A percentile compares a stretch with the other conserved stretches of the same genome.
These are phyloP conservation scores for Niebla homalea DNA, from an alignment of 495 filamentous ascomycete species.

Conservation along the genomic window DNA sequence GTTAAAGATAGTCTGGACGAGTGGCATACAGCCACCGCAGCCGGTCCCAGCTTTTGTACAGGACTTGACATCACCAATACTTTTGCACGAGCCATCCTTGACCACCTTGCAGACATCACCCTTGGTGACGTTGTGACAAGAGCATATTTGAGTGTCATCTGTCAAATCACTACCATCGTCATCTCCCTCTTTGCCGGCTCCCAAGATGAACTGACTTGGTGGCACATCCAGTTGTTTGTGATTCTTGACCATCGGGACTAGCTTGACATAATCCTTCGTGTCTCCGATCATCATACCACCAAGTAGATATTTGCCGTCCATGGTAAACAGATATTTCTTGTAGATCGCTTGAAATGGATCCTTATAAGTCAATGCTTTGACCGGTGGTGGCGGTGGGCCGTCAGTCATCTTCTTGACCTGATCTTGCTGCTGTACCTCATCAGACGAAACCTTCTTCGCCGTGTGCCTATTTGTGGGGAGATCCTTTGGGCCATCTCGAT, in stretches of 20 bases:
- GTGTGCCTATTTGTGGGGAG: slow-evolving; percentile 41
- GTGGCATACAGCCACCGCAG: slow-evolving; percentile 87
- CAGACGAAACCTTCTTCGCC: slow-evolving; percentile 22
- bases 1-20: slow-evolving; percentile 89
- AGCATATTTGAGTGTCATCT: slow-evolving; percentile 87
- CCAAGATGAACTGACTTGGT: slow-evolving; percentile 82
- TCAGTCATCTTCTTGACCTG: slow-evolving; percentile 38
- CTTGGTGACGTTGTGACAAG: slow-evolving; percentile 93
- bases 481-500: slow-evolving; percentile 71
- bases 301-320: slow-evolving; percentile 84
- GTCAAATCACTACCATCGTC: slow-evolving; percentile 59
- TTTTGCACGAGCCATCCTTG: slow-evolving; percentile 75
- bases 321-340: slow-evolving; percentile 90
- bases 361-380: slow-evolving; percentile 84
- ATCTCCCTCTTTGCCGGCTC: slow-evolving; percentile 57
- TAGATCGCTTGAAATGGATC: slow-evolving; percentile 92
- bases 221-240: slow-evolving; percentile 74
- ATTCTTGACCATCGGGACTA: slow-evolving; percentile 86
- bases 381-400: slow-evolving; percentile 39
- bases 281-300: slow-evolving; percentile 99
- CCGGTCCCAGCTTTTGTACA: slow-evolving; percentile 94
- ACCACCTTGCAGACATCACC: slow-evolving; percentile 61
- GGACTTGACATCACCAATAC: slow-evolving; percentile 75
- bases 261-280: slow-evolving; percentile 83
- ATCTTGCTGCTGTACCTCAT: slow-evolving; percentile 21